These are phyloP conservation scores for Aspergillus wentii DNA, from an alignment of 495 filamentous ascomycete species.

Conservation along the genomic window DNA sequence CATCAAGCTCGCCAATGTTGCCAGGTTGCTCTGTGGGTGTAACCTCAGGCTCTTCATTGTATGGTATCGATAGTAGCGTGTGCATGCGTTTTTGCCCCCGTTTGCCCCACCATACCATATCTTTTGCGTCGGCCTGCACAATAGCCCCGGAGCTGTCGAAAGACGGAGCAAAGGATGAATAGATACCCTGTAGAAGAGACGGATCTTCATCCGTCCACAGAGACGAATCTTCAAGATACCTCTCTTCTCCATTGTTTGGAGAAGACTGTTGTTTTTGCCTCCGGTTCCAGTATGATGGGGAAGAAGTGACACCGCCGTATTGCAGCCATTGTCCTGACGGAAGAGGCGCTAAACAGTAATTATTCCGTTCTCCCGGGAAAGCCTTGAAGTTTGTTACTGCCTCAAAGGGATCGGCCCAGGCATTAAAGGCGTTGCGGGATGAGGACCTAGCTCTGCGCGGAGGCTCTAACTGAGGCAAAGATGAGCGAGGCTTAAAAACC, in stretches of 20 bases:
- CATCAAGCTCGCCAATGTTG: conserved; percentile 42
- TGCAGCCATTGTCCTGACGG: conserved; percentile 40
- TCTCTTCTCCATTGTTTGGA: conserved; percentile 13
- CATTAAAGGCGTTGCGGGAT: conserved; percentile 17
- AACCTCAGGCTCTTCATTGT: conserved; percentile 33
- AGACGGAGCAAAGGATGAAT: conserved; percentile 82
- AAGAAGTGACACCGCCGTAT: conserved; percentile 39
- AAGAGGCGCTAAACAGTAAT: conserved; percentile 35
- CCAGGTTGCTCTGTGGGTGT: conserved; percentile 36
- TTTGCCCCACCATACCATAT: conserved; percentile 83
- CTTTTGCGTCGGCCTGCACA: conserved; percentile 63
- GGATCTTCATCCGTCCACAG: conserved; percentile 31
- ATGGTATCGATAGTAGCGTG: conserved; percentile 41
- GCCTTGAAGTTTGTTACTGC: conserved; percentile 28
- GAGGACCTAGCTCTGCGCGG: conserved; percentile 41
- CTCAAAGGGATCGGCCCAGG: conserved; percentile 42
- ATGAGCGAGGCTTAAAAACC: conserved; percentile 68
- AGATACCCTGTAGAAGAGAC: conserved; percentile 72
- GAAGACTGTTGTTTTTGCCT: conserved; percentile 29
- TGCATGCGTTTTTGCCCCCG: conserved; percentile 58
- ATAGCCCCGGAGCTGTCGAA: conserved; percentile 75
- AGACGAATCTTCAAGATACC: conserved; percentile 24
- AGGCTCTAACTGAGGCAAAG: conserved; percentile 61
- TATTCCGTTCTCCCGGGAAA: conserved; percentile 35
- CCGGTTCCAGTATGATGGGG: conserved; percentile 37